These are phyloP conservation scores for Sugiyamaella paludigena DNA, from an alignment of 1,139 yeast species.

Conservation along the genomic window DNA sequence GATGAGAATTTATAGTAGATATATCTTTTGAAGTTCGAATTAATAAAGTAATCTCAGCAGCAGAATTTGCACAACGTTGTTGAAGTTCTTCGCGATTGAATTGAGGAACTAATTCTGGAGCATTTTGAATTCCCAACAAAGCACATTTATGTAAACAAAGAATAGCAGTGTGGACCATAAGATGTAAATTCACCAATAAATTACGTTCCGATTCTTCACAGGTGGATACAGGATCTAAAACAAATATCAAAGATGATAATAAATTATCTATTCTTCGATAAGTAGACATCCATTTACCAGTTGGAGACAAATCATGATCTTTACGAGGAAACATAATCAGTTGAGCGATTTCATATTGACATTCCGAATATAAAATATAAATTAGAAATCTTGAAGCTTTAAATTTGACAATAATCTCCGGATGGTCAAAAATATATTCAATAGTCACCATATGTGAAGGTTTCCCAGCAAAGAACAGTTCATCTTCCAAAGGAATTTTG, in stretches of 20 bases:
- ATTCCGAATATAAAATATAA: constrained; percentile 15
- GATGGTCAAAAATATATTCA: constrained; percentile 17
- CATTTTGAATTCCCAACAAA: constrained; percentile 17
- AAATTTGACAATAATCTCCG: constrained; percentile 16
- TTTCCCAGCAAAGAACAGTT: constrained; percentile 20
- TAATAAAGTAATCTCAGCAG: constrained; percentile 24
- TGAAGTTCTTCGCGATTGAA: constrained; percentile 20
- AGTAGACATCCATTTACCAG: constrained; percentile 26
- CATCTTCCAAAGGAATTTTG: constrained; percentile 31
- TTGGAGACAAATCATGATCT: constrained; percentile 16
- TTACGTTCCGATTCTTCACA: constrained; percentile 13
- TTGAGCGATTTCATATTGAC: constrained; percentile 13
- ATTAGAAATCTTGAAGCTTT: constrained; percentile 10
- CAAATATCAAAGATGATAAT: constrained; percentile 15
- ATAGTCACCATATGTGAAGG: constrained; percentile 14
- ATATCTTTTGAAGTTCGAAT: constrained; percentile 24
- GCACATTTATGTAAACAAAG: constrained; percentile 28
- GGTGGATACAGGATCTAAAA: constrained; percentile 19
- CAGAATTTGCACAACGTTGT: constrained; percentile 24
- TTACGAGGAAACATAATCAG: constrained; percentile 14
- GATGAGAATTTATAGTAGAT: constrained; percentile 20
- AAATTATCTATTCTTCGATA: constrained; percentile 20
- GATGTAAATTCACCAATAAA: constrained; percentile 21
- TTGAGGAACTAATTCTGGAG: constrained; percentile 16
- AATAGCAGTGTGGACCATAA: constrained; percentile 24